Base-by-base conservation (phyloP, 306 rosid genomes). In the Arachis hypogaea region DNA sequence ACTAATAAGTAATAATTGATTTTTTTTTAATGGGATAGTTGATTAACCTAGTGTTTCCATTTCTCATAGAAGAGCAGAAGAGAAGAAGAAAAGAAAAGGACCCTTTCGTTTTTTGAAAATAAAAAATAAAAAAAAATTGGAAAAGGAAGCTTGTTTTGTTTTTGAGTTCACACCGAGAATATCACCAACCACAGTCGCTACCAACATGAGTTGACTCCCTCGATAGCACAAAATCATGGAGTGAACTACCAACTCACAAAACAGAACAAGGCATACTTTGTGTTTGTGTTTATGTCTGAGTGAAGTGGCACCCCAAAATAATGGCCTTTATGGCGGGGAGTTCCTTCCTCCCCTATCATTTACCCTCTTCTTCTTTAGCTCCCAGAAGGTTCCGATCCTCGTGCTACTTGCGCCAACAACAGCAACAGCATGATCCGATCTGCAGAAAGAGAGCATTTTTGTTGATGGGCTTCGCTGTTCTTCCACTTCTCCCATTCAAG, bases 391-490 rank as follows among this genome's bases (percentile, higher is more conserved):
- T 59, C 44, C 61, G 65, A 42, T 59, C 66, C 14, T 71, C 70
- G 14, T 68, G 62, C 0, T 49, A 46, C 28, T 29, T 67, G 73
- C 63, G 51, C 55, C 81, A 76, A 10, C 55, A 11, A 0, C 78
- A 77, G 1, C 81, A 76, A 10, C 55, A 11, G 0, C 78, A 75
- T 2, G 83, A 80, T 41, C 74, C 78, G 28, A 51, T 71, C 42
- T 68, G 73, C 73, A 81, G 88, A 59, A 90, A 86, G 77, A 86
- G 95, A 81, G 74, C 86, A 8, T 50, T 86, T 81, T n/a, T 94
- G 12, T 75, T 88, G 43, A 79, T 88, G 77, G 92, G 93, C 29
- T 47, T 91, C 54, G 69, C 92, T 6, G 74, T 88, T 80, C 85
- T 91, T 77, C 98, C 98, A 0, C 71, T 89, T 14, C 74, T 92